Base-by-base conservation (phyloP, 768 basidiomycete species). In the Rhizopogon sp. region DNA sequence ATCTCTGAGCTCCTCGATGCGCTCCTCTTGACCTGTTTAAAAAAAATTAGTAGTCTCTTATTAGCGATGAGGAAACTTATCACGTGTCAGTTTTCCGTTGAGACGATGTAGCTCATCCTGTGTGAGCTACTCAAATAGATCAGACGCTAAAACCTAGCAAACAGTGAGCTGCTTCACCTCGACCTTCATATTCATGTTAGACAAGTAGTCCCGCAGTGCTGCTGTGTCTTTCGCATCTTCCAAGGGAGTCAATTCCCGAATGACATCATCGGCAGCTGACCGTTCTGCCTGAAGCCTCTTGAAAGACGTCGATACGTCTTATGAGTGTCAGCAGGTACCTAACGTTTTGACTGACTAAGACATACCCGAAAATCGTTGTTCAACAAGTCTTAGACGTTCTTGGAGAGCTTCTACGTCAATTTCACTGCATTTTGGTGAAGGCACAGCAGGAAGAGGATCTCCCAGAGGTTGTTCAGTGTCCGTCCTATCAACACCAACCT, bases 101-200 rank as follows among this genome's bases (percentile, higher is more conserved):
- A 97, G 71, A 42, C 87, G 80, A 59, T 83, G 85, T 60, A 93
- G 80, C 63, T 97, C 93, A n/a, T 84, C 84, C 61, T 87, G 83
- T 39, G 82, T 78, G 50, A 83, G 76, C 87, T 92, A 56, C 22
- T 50, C 37, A 20, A 8, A 47, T 13, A 10, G 28, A 53, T 33
- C 53, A 52, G 42, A 51, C 5, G 11, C 29, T 31, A 10, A 39
- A 29, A 33, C 13, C 39, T 7, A 49, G 41, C 17, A 39, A 25
- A 46, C 31, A 20, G 13, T 35, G 25, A 25, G 17, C 51, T 14
- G 14, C n/a, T 82, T 56, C 58, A 92, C 93, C 74, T 91, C 84
- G 8, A 78, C 72, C 66, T 92, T 94, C 25, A 80, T 72, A 41
- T 78, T 76, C 55, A 88, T 63, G 64, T 81, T 87, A 58, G 78